Percentiles rank a stretch among this genome's conserved stretches.
Evolutionary conservation across 179 eudicot species (phyloP).

Genomic region (Monotropa hypopitys): DNA sequence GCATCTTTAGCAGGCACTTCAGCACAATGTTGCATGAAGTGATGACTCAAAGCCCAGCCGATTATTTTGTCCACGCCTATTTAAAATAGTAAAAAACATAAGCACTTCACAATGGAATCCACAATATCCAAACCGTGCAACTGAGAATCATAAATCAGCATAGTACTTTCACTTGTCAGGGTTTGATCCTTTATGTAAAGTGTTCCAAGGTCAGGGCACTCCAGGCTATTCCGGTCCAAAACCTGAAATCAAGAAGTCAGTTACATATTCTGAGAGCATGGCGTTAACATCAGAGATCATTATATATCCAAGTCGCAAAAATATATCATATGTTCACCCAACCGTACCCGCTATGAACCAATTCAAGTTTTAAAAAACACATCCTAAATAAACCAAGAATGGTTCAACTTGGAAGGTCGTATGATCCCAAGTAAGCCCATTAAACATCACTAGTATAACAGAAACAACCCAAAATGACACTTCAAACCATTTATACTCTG

Average conservation of each 20-base stretch:
- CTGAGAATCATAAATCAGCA: background rate
- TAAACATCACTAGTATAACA: background rate
- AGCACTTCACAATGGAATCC: background rate
- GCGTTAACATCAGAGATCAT: background rate
- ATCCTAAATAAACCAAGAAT: background rate
- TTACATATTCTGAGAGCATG: constrained; percentile 1
- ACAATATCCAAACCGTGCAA: background rate
- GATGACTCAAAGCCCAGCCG: constrained; percentile 55
- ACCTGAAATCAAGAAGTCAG: constrained; percentile 39
- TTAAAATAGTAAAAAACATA: background rate
- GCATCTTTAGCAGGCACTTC: constrained; percentile 37
- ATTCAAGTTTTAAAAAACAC: background rate
- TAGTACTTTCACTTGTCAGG: constrained; percentile 63
- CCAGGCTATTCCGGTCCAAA: constrained; percentile 44
- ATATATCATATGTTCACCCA: background rate
- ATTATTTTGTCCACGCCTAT: constrained; percentile 53
- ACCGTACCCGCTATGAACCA: background rate
- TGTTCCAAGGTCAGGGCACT: constrained; percentile 64
- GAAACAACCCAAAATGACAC: background rate
- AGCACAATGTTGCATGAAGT: constrained; percentile 33
- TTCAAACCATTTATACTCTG: background rate
- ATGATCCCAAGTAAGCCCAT: background rate
- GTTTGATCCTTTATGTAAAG: constrained; percentile 72
- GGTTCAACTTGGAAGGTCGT: background rate
- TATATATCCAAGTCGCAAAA: background rate